Evolutionary conservation across 306 rosid species (phyloP).

Genomic region (Trifolium dubium): DNA sequence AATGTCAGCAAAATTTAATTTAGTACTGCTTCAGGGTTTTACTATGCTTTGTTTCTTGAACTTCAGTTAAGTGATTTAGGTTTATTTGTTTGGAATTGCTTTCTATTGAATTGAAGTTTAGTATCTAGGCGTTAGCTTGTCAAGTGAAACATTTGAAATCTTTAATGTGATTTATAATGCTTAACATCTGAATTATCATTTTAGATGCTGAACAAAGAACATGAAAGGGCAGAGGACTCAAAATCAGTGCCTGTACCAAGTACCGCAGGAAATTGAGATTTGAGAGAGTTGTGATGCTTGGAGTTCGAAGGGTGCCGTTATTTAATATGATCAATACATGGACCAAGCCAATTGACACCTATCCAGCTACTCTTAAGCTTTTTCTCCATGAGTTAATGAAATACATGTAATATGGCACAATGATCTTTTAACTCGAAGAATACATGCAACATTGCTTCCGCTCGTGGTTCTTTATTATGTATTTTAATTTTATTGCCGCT

Average conservation of each 20-base stretch:
- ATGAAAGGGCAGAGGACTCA: constrained; percentile 51
- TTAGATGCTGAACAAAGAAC: constrained; percentile 56
- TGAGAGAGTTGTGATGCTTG: constrained; percentile 24
- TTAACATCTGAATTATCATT: constrained; percentile 28
- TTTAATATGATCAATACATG: constrained; percentile 17
- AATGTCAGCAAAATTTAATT: background rate
- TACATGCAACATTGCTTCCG: background rate
- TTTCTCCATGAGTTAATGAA: constrained; percentile 19
- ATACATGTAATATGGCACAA: constrained; percentile 33
- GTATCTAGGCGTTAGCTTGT: background rate
- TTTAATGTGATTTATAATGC: constrained; percentile 9
- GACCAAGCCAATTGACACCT: background rate
- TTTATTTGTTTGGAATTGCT: constrained; percentile 3
- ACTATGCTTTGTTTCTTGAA: background rate
- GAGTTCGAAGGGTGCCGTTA: background rate
- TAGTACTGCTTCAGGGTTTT: background rate
- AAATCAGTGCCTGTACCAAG: constrained; percentile 44
- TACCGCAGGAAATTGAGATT: constrained; percentile 42
- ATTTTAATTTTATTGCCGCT: constrained; percentile 6
- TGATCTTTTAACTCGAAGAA: constrained; percentile 30
- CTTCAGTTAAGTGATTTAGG: background rate
- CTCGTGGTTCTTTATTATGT: background rate
- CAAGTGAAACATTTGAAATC: constrained; percentile 8
- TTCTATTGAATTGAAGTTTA: background rate
- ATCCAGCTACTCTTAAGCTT: background rate